These are phyloP conservation scores for Cupressus sempervirens DNA, from an alignment of 75 land plant genomes.

Conservation along the genomic window DNA sequence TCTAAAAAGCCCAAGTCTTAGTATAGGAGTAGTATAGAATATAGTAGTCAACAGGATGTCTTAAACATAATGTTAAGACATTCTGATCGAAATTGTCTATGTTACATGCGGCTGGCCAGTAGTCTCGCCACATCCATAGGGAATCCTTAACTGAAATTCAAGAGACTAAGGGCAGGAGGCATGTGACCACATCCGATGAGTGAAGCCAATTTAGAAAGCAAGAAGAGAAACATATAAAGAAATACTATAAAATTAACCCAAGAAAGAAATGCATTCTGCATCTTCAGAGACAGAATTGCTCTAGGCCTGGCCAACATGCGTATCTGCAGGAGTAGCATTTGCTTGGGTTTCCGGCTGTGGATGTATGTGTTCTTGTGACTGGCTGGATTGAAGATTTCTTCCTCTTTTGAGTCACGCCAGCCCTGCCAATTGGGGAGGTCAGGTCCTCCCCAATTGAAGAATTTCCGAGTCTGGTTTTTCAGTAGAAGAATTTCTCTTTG, in stretches of 20 bases:
- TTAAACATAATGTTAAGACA: too few species aligned
- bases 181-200: too few species aligned
- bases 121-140: neutral
- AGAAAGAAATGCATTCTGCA: too few species aligned
- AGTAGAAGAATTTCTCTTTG: constrained; percentile 3
- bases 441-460: neutral
- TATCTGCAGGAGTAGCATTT: neutral
- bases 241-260: too few species aligned
- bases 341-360: neutral
- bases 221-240: too few species aligned
- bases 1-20: neutral
- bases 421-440: neutral
- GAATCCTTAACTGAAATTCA: too few species aligned
- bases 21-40: neutral
- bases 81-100: neutral
- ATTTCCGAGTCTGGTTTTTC: neutral
- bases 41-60: too few species aligned
- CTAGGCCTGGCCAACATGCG: too few species aligned
- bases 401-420: neutral
- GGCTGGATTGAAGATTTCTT: constrained; percentile 1
- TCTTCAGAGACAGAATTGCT: too few species aligned
- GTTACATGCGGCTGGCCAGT: too few species aligned
- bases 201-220: too few species aligned
- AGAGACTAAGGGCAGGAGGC: too few species aligned
- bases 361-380: neutral